Percentiles rank a stretch among this genome's conserved stretches.
Evolutionary conservation across 2,329 filamentous ascomycete species (phyloP).

Genomic region (Colletotrichum sp.): DNA sequence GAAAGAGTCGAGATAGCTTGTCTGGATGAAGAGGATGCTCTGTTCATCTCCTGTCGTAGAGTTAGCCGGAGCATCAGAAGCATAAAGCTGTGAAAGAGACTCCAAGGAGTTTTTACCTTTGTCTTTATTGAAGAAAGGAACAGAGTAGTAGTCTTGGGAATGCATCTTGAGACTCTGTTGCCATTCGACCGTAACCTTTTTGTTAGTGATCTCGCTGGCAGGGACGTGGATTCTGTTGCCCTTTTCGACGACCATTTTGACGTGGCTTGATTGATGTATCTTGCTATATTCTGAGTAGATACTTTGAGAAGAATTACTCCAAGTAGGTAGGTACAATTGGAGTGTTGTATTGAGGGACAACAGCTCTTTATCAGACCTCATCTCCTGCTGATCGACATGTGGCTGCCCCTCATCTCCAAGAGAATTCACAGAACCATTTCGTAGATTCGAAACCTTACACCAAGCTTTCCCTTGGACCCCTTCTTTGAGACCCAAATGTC

Average conservation of each 20-base stretch:
- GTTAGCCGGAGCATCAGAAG: not conserved
- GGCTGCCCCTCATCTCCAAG: not conserved
- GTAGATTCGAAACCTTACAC: not conserved
- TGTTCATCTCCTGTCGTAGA: not conserved
- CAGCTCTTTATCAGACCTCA: not conserved
- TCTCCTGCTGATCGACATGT: not conserved
- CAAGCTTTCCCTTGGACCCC: not conserved
- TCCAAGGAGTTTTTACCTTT: accelerated
- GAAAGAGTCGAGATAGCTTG: not conserved
- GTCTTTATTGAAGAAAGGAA: not conserved
- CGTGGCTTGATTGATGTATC: not conserved
- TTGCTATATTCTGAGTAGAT: not conserved
- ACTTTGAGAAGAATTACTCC: not conserved
- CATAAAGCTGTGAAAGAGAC: not conserved
- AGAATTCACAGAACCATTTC: not conserved
- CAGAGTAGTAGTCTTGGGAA: not conserved
- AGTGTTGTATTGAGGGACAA: accelerated
- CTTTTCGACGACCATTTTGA: not conserved
- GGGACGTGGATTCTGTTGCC: not conserved
- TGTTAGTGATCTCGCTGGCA: not conserved
- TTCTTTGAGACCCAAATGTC: not conserved
- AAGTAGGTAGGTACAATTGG: not conserved
- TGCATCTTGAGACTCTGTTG: not conserved
- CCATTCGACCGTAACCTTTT: not conserved
- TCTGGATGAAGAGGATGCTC: not conserved